Percentiles rank a stretch among this genome's conserved stretches.
Evolutionary conservation across 106 monocot genomes (phyloP).

Genomic region (Agapanthus africanus): DNA sequence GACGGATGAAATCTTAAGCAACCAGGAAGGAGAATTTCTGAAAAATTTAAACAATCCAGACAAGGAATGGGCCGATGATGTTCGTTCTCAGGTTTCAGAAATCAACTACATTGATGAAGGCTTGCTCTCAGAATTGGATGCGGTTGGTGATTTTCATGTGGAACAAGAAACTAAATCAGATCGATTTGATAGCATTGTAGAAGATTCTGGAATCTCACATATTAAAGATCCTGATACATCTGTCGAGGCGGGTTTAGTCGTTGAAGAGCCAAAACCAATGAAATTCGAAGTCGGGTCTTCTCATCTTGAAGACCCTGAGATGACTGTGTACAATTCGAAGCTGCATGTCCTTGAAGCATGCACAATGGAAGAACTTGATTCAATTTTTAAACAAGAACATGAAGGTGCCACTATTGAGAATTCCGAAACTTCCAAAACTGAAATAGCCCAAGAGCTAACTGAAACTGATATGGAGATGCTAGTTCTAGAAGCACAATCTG

Average conservation of each 20-base stretch:
- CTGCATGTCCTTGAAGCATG: conserved; percentile 37
- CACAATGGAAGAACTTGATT: conserved; percentile 38
- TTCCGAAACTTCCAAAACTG: not conserved
- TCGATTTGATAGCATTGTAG: not conserved
- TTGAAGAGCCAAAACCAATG: not conserved
- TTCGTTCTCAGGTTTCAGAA: conserved; percentile 18
- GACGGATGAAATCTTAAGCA: conserved; percentile 8
- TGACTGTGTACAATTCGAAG: conserved; percentile 57
- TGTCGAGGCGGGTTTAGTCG: not conserved
- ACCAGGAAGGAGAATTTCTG: not conserved
- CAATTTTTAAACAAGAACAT: conserved; percentile 12
- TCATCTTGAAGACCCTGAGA: conserved; percentile 28
- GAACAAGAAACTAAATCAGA: not conserved
- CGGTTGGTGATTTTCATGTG: conserved; percentile 45
- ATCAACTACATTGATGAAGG: conserved; percentile 33
- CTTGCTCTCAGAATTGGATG: conserved; percentile 57
- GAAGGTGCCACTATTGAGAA: conserved; percentile 1
- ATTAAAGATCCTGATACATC: not conserved
- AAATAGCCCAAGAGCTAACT: conserved; percentile 1
- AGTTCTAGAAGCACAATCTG: conserved; percentile 21
- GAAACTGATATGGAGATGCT: conserved; percentile 20
- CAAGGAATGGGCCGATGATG: conserved; percentile 23
- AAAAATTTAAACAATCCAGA: conserved; percentile 20
- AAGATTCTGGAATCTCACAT: conserved; percentile 11
- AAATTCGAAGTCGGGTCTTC: conserved; percentile 10